Conservation (phyloP, 225 moss, liverwort and hornwort genomes). For the Marchantia paleacea region DNA sequence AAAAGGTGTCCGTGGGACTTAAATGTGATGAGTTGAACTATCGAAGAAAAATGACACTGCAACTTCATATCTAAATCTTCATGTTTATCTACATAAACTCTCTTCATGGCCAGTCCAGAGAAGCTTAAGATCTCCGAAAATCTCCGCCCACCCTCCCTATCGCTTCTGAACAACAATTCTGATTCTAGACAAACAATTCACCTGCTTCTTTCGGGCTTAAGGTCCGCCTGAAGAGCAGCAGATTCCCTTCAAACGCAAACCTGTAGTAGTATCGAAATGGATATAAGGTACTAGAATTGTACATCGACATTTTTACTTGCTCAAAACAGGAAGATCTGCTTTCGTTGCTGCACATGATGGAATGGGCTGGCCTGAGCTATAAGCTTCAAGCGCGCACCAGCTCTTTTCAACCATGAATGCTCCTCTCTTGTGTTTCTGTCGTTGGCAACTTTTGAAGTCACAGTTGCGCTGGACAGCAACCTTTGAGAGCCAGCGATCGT, state of each 20-base stretch:
- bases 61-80: not conserved
- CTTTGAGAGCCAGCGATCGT: slow-evolving; percentile 22
- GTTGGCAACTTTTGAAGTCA: slow-evolving; percentile 15
- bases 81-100: slow-evolving; percentile 2
- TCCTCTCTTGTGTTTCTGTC: slow-evolving; percentile 37
- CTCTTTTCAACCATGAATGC: slow-evolving; percentile 46
- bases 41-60: not conserved
- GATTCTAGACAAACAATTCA: slow-evolving; percentile 17
- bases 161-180: not conserved
- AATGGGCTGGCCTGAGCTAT: slow-evolving; percentile 53
- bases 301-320: slow-evolving; percentile 15
- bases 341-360: slow-evolving; percentile 33
- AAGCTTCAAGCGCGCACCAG: slow-evolving; percentile 40
- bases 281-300: slow-evolving; percentile 16
- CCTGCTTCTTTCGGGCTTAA: slow-evolving; percentile 16
- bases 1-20: not conserved
- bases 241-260: slow-evolving; percentile 23
- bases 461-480: slow-evolving; percentile 27
- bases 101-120: slow-evolving; percentile 12
- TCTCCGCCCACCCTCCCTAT: slow-evolving; percentile 10
- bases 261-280: slow-evolving; percentile 16
- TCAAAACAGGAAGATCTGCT: slow-evolving; percentile 39
- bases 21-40: not conserved
- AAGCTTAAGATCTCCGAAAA: slow-evolving; percentile 16
- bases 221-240: slow-evolving; percentile 11